Evolutionary conservation across 108 stramenopile genomes (phyloP).

Genomic region (Cyclotella baltica): DNA sequence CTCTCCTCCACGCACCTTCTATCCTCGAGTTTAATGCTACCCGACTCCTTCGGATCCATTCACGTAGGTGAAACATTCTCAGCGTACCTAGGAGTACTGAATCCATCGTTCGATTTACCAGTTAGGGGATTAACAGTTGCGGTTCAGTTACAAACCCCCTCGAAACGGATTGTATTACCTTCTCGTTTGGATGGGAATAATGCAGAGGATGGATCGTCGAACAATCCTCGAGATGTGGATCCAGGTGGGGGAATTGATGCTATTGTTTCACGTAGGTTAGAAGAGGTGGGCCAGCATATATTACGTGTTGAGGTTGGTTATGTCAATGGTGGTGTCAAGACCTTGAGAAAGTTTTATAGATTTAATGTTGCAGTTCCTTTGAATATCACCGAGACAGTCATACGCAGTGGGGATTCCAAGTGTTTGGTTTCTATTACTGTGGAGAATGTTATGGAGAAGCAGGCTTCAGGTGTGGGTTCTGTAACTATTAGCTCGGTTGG

Average conservation of each 20-base stretch:
- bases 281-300: conserved; percentile 87
- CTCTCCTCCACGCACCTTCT: conserved; percentile 47
- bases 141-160: conserved; percentile 85
- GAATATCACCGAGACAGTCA: conserved; percentile 48
- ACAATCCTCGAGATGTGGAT: conserved; percentile 30
- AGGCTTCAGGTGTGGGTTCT: conserved; percentile 24
- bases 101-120: conserved; percentile 52
- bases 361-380: conserved; percentile 82
- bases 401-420: conserved; percentile 62
- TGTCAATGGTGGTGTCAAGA: conserved; percentile 62
- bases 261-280: conserved; percentile 77
- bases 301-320: conserved; percentile 86
- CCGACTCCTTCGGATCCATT: conserved; percentile 84
- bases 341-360: conserved; percentile 87
- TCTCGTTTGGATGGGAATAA: conserved; percentile 63
- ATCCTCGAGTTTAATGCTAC: conserved; percentile 67
- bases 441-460: conserved; percentile 63
- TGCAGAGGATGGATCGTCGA: conserved; percentile 7
- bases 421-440: conserved; percentile 73
- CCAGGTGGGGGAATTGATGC: conserved; percentile 73
- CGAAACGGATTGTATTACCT: conserved; percentile 65
- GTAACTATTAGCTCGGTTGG: conserved; percentile 62
- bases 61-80: conserved; percentile 86
- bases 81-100: conserved; percentile 83
- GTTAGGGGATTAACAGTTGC: conserved; percentile 70